Evolutionary conservation across 805 yeast species (phyloP), one percentile per base, ranked within the genome.

Genomic region (Naumovozyma baii): DNA sequence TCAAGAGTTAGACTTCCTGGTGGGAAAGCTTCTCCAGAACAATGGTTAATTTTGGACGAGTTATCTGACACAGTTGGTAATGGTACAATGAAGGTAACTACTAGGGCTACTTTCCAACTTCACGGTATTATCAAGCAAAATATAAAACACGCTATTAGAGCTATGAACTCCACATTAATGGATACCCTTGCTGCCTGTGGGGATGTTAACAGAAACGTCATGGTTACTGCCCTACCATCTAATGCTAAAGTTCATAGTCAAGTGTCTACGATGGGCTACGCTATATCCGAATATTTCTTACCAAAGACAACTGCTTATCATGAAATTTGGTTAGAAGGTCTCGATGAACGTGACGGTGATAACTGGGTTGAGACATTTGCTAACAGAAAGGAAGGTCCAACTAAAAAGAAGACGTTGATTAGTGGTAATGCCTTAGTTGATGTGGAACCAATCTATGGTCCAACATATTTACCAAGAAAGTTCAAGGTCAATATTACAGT

Each of bases 111-210:
- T 8, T 87, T 82, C 77, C 97, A 90, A 69, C 70, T 90, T 44
- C 97, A 90, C 57, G 97, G 97, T 63, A 76, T 90, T 43, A 83
- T 90, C 42, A 90, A 90, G 67, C 86, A 80, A 62, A 74, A 90
- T 56, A 70, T 90, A 63, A 87, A 85, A 63, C 84, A 92, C 8
- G 80, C 95, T 1, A 86, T 90, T 49, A 80, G 94, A 68, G 95
- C 90, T 30, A 87, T 90, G 80, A 90, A 90, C 61, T 69, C 94
- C 14, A 82, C 80, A 5, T 72, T 90, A 52, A 73, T 90, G 81
- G 97, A 92, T 59, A 88, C 96, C 7, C 73, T 90, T 43, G 97
- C 95, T 44, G 97, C 97, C 1, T 90, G 96, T 72, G 97, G 97
- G 70, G 97, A 90, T 68, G 97, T 90, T 33, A 84, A 85, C 68